A percentile compares a stretch with the other conserved stretches of the same genome.
These are phyloP conservation scores for Puya raimondii DNA, from an alignment of 176 grass and related monocot species.

Conservation along the genomic window DNA sequence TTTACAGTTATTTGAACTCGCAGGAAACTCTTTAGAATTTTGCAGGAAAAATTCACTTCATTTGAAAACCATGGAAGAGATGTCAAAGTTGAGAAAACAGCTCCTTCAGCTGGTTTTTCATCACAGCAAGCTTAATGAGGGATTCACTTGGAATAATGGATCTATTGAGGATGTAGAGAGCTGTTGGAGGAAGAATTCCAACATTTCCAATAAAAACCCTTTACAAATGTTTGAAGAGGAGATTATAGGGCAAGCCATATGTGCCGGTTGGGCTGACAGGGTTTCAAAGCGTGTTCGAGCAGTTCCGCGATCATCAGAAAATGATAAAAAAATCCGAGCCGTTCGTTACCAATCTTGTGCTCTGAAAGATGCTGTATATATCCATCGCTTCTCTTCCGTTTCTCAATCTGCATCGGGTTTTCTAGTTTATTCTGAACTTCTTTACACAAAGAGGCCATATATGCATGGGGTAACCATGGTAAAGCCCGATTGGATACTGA, in stretches of 20 bases:
- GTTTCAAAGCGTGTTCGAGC: slow-evolving; percentile 60
- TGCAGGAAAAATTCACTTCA: slow-evolving; percentile 78
- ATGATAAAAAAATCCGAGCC: slow-evolving; percentile 48
- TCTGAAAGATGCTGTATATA: slow-evolving; percentile 63
- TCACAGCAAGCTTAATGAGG: slow-evolving; percentile 54
- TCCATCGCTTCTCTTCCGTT: slow-evolving; percentile 71
- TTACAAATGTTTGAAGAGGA: slow-evolving; percentile 65
- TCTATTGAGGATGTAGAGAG: slow-evolving; percentile 51
- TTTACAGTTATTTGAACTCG: slow-evolving; percentile 68
- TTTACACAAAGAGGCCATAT: slow-evolving; percentile 85
- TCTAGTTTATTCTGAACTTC: slow-evolving; percentile 88
- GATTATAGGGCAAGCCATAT: slow-evolving; percentile 68
- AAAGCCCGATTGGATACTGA: slow-evolving; percentile 83
- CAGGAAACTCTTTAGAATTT: slow-evolving; percentile 54
- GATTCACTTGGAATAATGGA: slow-evolving; percentile 75
- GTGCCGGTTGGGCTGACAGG: slow-evolving; percentile 89
- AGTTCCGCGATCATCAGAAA: slow-evolving; percentile 34
- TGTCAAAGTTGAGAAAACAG: slow-evolving; percentile 97
- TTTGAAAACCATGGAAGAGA: slow-evolving; percentile 95
- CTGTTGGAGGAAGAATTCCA: slow-evolving; percentile 50
- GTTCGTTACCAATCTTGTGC: slow-evolving; percentile 58
- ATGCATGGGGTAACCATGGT: slow-evolving; percentile 82
- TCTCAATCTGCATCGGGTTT: slow-evolving; percentile 59
- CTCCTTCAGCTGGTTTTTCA: slow-evolving; percentile 73
- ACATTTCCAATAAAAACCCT: slow-evolving; percentile 35